phyloP scores from a whole-genome alignment of 176 grass and related monocot genomes.

The Dendrocalamus sinicus region DNA sequence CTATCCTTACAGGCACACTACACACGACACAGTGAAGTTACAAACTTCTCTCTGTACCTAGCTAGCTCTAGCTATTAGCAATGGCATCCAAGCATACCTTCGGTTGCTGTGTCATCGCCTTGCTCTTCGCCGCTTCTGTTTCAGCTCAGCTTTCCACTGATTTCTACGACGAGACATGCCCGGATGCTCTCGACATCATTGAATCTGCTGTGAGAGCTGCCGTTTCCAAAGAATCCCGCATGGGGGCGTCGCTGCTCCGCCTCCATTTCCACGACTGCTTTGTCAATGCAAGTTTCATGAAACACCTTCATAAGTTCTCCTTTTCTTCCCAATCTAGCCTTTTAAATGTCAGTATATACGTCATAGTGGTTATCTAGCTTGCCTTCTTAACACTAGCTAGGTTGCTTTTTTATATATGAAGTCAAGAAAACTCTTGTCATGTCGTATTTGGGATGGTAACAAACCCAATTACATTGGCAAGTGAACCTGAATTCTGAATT shows the following conservation, averaged over 20 bases:
- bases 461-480: not conserved
- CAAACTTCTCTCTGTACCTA: not conserved
- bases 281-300: conserved; percentile 44
- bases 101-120: not conserved
- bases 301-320: not conserved
- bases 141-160: conserved; percentile 61
- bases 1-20: conserved; percentile 34
- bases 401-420: not conserved
- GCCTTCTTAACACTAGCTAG: not conserved
- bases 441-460: not conserved
- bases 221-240: conserved; percentile 60
- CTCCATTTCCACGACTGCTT: conserved; percentile 68
- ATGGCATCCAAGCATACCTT: conserved; percentile 48
- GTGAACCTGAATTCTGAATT: not conserved
- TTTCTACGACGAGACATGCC: conserved; percentile 64
- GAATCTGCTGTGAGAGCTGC: conserved; percentile 52
- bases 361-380: not conserved
- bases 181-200: conserved; percentile 58
- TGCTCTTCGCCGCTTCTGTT: conserved; percentile 28
- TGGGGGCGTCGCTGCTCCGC: conserved; percentile 65
- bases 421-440: not conserved
- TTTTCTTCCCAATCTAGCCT: not conserved
- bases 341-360: not conserved
- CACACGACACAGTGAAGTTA: not conserved
- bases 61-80: not conserved